phyloP scores from a whole-genome alignment of 2,329 filamentous ascomycete species.

The Diaporthe destruens region DNA sequence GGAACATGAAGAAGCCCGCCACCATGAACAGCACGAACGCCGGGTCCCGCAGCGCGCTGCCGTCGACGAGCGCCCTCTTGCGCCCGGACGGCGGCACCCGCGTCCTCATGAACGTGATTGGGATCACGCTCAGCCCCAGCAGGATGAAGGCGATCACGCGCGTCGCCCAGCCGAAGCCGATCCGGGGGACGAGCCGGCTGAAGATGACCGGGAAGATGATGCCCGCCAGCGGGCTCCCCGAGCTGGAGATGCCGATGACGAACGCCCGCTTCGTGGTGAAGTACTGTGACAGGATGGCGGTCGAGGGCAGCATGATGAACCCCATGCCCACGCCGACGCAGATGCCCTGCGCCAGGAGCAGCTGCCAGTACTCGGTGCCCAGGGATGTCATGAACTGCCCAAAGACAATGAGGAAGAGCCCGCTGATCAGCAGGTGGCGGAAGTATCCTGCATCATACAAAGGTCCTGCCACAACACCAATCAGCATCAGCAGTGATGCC shows the following conservation, averaged over 20 bases:
- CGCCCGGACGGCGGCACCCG: conserved; percentile 49
- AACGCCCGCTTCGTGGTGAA: conserved; percentile 52
- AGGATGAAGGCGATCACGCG: conserved; percentile 65
- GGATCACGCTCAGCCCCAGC: conserved; percentile 54
- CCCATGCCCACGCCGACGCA: conserved; percentile 55
- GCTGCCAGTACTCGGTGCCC: conserved; percentile 58
- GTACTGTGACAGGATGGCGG: conserved; percentile 56
- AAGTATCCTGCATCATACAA: conserved; percentile 59
- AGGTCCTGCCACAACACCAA: conserved; percentile 56
- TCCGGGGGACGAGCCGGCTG: conserved; percentile 45
- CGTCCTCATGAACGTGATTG: conserved; percentile 55
- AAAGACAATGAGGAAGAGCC: conserved; percentile 53
- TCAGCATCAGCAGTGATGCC: conserved; percentile 55
- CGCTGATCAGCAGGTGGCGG: conserved; percentile 51
- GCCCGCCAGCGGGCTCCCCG: conserved; percentile 55
- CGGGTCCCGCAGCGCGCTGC: conserved; percentile 53
- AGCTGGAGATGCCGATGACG: conserved; percentile 49
- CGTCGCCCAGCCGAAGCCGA: conserved; percentile 58
- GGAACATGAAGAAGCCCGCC: conserved; percentile 56
- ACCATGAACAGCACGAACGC: conserved; percentile 54
- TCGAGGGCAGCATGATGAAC: conserved; percentile 52
- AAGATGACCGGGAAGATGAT: conserved; percentile 62
- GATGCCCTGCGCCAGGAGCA: conserved; percentile 55
- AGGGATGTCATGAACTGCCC: conserved; percentile 62
- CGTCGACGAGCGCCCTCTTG: conserved; percentile 52